phyloP scores from a whole-genome alignment of 169 alveolate species.

The Plasmodium fragile region DNA sequence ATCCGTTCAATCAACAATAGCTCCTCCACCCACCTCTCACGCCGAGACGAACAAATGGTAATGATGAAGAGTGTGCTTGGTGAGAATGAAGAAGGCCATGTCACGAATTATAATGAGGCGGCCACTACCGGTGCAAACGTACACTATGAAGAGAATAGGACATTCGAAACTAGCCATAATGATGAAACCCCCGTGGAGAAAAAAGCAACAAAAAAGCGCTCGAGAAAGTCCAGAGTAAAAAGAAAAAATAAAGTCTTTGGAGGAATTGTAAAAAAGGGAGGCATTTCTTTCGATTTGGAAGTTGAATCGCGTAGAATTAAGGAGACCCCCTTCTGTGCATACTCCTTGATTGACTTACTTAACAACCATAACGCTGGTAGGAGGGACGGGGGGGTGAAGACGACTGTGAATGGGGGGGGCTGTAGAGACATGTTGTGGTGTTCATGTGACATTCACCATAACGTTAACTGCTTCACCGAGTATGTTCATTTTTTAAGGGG shows the following conservation, averaged over 20 bases:
- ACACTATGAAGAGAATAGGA: neutral
- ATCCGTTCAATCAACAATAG: neutral
- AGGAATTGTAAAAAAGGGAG: constrained; percentile 51
- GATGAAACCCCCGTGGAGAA: neutral
- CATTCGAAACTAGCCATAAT: neutral
- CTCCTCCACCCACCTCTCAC: neutral
- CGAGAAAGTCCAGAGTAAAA: neutral
- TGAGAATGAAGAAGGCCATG: neutral
- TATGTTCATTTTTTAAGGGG: constrained; percentile 14
- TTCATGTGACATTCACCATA: constrained; percentile 21
- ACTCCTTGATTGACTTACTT: constrained; percentile 23
- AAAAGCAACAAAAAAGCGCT: neutral
- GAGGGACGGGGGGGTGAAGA: neutral
- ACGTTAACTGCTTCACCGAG: neutral
- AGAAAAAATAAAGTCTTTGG: constrained; percentile 34
- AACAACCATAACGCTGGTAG: neutral
- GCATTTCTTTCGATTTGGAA: constrained; percentile 15
- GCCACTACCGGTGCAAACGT: neutral
- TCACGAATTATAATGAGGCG: neutral
- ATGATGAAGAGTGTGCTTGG: neutral
- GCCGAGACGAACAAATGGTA: neutral
- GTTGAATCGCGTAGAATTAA: constrained; percentile 40
- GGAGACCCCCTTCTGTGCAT: constrained; percentile 41
- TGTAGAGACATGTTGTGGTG: neutral
- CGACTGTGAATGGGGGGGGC: no score